Conservation (phyloP, 2,329 filamentous ascomycete species). For the Lasiodiplodia citricola region DNA sequence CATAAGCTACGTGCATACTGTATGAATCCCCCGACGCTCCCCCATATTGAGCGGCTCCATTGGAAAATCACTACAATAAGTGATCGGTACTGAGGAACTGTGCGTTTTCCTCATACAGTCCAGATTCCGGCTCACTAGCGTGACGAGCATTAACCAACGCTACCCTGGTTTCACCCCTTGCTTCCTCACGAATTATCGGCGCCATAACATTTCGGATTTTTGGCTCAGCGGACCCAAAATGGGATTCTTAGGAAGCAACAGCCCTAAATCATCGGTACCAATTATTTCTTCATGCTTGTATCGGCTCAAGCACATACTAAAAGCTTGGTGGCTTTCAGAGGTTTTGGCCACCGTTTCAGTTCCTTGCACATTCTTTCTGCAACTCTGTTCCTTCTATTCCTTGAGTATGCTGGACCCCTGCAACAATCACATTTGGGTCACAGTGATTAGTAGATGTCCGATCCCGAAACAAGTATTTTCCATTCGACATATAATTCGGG, state of each 20-base stretch:
- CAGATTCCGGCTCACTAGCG: background rate
- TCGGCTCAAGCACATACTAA: background rate
- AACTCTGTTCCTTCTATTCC: background rate
- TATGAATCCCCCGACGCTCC: background rate
- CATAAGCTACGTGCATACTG: background rate
- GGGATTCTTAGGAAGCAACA: background rate
- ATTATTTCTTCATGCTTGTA: background rate
- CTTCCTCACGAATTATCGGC: background rate
- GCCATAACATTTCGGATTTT: background rate
- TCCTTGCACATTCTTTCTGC: background rate
- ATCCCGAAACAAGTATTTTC: no score
- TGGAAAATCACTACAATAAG: background rate
- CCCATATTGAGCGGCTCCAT: background rate
- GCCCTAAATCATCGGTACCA: background rate
- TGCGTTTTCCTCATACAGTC: background rate
- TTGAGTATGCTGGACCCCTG: no score
- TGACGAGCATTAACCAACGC: background rate
- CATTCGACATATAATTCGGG: no score
- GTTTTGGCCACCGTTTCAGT: background rate
- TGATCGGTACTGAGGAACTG: background rate
- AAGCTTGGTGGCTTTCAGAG: background rate
- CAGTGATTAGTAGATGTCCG: no score
- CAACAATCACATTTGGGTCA: no score
- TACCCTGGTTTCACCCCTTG: background rate
- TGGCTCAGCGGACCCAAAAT: background rate